Evolutionary conservation across 2,329 filamentous ascomycete genomes (phyloP).

Genomic region (Trichoderma arundinaceum): DNA sequence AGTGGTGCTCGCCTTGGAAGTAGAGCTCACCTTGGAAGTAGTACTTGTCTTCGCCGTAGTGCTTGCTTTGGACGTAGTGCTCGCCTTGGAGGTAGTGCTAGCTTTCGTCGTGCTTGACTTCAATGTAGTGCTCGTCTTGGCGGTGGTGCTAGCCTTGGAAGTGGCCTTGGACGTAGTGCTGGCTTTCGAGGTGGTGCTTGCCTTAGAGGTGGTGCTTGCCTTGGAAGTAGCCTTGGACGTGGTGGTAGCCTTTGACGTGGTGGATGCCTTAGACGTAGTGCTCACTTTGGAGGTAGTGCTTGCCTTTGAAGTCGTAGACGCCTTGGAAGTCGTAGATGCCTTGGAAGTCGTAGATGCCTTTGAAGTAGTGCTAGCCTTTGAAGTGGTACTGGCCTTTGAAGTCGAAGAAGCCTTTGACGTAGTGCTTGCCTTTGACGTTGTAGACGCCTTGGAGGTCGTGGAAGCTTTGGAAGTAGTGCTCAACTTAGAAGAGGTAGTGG

Average conservation of each 20-base stretch:
- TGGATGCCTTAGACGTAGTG: not conserved
- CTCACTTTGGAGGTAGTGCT: not conserved
- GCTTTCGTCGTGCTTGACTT: slow-evolving; percentile 7
- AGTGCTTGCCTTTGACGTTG: no score
- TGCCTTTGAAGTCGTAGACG: not conserved
- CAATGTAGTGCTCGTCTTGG: not conserved
- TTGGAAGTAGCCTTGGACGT: slow-evolving; percentile 9
- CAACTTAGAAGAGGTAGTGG: no score
- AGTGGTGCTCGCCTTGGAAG: not conserved
- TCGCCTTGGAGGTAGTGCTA: not conserved
- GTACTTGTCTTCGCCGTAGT: not conserved
- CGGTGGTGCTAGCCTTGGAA: not conserved
- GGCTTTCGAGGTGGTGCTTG: not conserved
- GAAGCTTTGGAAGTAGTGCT: no score
- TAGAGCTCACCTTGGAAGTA: not conserved
- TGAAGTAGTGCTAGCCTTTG: not conserved
- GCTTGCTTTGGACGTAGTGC: not conserved
- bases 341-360: not conserved
- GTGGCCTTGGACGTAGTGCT: not conserved
- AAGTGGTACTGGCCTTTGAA: not conserved
- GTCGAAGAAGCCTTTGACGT: not conserved
- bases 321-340: not conserved
- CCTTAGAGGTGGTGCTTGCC: not conserved
- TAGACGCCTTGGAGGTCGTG: no score
- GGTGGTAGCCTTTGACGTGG: not conserved